Conservation (phyloP, 2,329 filamentous ascomycete genomes). For the Pezicula radicicola region DNA sequence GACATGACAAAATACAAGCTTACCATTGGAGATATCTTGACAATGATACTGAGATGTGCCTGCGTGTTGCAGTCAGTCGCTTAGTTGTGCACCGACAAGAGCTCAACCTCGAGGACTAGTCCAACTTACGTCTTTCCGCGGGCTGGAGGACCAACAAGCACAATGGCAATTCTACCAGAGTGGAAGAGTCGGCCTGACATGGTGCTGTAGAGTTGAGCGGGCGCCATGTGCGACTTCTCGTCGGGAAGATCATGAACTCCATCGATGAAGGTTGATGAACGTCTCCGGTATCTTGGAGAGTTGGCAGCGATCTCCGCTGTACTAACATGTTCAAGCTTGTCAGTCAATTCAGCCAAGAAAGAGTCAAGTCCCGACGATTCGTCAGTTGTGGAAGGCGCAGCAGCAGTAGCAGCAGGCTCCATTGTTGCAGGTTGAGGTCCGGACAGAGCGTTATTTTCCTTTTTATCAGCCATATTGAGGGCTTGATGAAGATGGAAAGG, state of each 20-base stretch:
- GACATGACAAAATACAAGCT: conserved; percentile 21
- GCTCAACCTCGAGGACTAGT: not conserved
- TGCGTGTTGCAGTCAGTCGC: conserved; percentile 30
- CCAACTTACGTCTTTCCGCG: conserved; percentile 82
- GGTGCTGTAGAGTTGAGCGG: conserved; percentile 95
- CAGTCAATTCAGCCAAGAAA: conserved; percentile 8
- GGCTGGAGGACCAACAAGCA: conserved; percentile 91
- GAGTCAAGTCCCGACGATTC: not conserved
- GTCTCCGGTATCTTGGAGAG: conserved; percentile 83
- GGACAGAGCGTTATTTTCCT: no score
- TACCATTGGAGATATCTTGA: conserved; percentile 90
- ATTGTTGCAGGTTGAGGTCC: not conserved
- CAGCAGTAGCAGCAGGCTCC: no score
- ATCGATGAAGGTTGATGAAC: conserved; percentile 95
- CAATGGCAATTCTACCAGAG: conserved; percentile 94
- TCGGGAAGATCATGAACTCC: conserved; percentile 92
- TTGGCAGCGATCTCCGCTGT: conserved; percentile 91
- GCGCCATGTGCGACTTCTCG: conserved; percentile 72
- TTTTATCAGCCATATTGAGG: no score
- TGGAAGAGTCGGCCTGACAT: conserved; percentile 97
- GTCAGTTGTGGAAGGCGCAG: no score
- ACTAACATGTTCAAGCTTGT: conserved; percentile 38
- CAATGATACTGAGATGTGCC: conserved; percentile 92
- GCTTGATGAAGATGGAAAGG: no score
- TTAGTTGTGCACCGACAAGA: not conserved